Conservation (phyloP, 2,329 filamentous ascomycete genomes). For the Daldinia eschscholtzii region DNA sequence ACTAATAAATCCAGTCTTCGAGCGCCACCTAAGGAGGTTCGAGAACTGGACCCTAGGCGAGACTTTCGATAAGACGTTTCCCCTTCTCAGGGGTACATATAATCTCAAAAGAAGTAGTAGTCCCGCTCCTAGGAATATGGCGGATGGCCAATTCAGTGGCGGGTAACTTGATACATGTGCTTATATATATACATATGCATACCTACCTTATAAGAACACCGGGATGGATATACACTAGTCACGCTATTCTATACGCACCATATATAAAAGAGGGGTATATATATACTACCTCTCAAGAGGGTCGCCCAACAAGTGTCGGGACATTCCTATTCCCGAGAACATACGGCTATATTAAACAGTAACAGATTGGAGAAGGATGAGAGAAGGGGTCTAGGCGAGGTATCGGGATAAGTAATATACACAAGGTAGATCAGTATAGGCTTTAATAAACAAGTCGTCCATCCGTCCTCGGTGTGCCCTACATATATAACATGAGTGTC, state of each 20-base stretch:
- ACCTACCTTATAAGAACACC: background rate
- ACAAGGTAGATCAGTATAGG: background rate
- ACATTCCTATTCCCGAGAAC: background rate
- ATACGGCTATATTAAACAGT: background rate
- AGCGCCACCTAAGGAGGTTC: conserved; percentile 79
- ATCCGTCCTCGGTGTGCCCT: background rate
- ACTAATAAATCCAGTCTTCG: conserved; percentile 88
- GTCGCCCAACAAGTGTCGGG: background rate
- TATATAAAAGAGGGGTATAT: background rate
- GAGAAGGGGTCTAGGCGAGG: background rate
- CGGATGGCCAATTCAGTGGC: conserved; percentile 22
- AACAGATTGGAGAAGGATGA: background rate
- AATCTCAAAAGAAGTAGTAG: conserved; percentile 51
- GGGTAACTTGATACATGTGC: conserved; percentile 15
- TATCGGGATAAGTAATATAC: background rate
- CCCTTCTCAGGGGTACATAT: conserved; percentile 63
- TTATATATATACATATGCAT: background rate
- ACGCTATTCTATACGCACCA: background rate
- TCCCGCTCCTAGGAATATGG: background rate
- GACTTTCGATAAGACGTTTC: conserved; percentile 75
- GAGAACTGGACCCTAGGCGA: conserved; percentile 86
- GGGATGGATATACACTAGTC: too few relatives aligned
- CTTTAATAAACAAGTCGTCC: background rate
- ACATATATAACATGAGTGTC: background rate
- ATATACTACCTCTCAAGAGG: background rate